Evolutionary conservation across 1,284 basidiomycete species (phyloP).

Genomic region (Marasmius sp.): DNA sequence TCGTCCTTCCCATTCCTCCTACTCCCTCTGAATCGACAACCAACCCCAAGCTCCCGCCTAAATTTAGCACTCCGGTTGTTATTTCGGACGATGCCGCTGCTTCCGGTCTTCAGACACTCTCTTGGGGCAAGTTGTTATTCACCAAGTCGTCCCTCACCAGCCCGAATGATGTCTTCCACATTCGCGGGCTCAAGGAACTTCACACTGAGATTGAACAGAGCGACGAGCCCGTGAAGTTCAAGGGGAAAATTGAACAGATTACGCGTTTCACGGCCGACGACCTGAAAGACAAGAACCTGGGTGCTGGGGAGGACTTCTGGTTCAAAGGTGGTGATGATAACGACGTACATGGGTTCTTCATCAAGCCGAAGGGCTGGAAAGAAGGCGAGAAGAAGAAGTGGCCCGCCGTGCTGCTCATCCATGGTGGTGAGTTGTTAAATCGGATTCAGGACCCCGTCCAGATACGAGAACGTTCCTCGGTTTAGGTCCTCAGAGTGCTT

Average conservation of each 20-base stretch:
- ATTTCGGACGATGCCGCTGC: slow-evolving; percentile 59
- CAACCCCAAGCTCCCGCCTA: slow-evolving; percentile 42
- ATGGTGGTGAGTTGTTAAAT: slow-evolving; percentile 51
- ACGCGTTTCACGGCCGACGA: slow-evolving; percentile 59
- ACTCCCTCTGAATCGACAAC: background rate
- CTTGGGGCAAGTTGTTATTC: slow-evolving; percentile 63
- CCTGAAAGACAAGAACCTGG: slow-evolving; percentile 58
- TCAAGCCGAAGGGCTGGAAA: slow-evolving; percentile 78
- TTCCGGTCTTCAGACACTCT: slow-evolving; percentile 59
- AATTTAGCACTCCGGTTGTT: slow-evolving; percentile 53
- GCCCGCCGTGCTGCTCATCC: slow-evolving; percentile 74
- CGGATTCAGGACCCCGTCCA: background rate
- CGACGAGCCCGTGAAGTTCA: slow-evolving; percentile 21
- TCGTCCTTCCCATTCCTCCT: slow-evolving; percentile 57
- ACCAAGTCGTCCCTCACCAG: slow-evolving; percentile 67
- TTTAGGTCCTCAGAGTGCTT: slow-evolving; percentile 73
- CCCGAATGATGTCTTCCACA: slow-evolving; percentile 74
- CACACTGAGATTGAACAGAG: slow-evolving; percentile 34
- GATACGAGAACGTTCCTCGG: slow-evolving; percentile 2
- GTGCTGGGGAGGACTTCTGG: slow-evolving; percentile 76
- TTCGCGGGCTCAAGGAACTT: slow-evolving; percentile 45
- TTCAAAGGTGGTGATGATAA: slow-evolving; percentile 77
- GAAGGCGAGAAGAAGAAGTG: slow-evolving; percentile 69
- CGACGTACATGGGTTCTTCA: slow-evolving; percentile 78
- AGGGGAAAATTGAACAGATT: slow-evolving; percentile 46